Conservation (phyloP, 23 red algal species). For the Rhodosorus marinus region DNA sequence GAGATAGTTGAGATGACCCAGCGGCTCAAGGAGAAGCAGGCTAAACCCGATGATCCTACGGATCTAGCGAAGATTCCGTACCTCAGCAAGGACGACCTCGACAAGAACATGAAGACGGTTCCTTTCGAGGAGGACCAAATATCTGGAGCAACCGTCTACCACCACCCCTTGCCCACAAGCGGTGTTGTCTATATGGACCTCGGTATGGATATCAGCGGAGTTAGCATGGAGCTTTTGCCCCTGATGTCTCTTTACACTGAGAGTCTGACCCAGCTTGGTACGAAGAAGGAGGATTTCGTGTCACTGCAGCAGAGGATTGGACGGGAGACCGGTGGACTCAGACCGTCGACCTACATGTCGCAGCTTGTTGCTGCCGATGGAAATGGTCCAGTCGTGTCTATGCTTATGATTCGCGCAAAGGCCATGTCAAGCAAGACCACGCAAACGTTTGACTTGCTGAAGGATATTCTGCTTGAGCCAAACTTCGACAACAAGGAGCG, state of each 20-base stretch:
- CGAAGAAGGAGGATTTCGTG: conserved; percentile 52
- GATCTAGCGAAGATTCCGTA: conserved; percentile 70
- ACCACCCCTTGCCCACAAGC: conserved; percentile 63
- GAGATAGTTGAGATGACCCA: conserved; percentile 38
- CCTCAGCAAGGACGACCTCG: conserved; percentile 37
- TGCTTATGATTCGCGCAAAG: conserved; percentile 68
- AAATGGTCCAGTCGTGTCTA: conserved; percentile 32
- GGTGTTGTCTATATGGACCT: conserved; percentile 84
- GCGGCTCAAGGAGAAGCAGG: conserved; percentile 76
- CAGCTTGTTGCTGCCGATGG: conserved; percentile 40
- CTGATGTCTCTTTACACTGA: conserved; percentile 48
- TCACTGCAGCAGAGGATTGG: conserved; percentile 65
- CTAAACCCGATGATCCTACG: conserved; percentile 55
- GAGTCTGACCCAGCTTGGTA: conserved; percentile 59
- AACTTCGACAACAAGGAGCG: conserved; percentile 53
- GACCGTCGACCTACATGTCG: conserved; percentile 9
- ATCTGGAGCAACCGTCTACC: conserved; percentile 24
- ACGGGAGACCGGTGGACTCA: conserved; percentile 72
- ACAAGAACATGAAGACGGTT: conserved; percentile 48
- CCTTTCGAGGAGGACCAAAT: conserved; percentile 23
- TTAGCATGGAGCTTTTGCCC: conserved; percentile 50
- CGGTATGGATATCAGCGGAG: conserved; percentile 38
- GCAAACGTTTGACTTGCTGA: conserved; percentile 39
- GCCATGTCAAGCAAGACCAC: conserved; percentile 8
- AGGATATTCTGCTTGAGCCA: conserved; percentile 54